phyloP scores from a whole-genome alignment of 2,329 filamentous ascomycete species.

The Alternaria solani region DNA sequence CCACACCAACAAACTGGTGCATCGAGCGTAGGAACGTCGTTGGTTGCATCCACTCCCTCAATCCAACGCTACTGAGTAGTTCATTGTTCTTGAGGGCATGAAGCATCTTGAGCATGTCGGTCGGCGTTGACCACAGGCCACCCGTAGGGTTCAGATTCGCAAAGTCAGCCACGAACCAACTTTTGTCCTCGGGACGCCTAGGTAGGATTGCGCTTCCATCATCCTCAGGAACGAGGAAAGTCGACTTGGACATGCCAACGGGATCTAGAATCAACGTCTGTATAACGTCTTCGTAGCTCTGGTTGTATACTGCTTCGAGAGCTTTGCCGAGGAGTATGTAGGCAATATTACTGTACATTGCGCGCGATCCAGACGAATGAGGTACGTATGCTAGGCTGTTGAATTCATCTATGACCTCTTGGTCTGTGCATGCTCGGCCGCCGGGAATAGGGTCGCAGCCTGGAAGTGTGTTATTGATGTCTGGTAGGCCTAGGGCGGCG shows the following conservation, averaged over 20 bases:
- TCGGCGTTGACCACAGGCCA: constrained; percentile 39
- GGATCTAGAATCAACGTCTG: constrained; percentile 32
- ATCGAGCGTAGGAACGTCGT: constrained; percentile 26
- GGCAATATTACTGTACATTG: constrained; percentile 35
- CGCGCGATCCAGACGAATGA: constrained; percentile 22
- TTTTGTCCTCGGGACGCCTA: constrained; percentile 14
- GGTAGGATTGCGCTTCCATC: constrained; percentile 27
- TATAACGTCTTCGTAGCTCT: constrained; percentile 30
- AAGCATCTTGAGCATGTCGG: constrained; percentile 30
- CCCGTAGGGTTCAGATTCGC: constrained; percentile 38
- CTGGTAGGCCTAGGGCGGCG: constrained; percentile 27
- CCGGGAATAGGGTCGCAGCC: constrained; percentile 36
- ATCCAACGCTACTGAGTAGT: constrained; percentile 23
- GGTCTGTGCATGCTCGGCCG: constrained; percentile 24
- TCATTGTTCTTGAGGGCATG: constrained; percentile 27
- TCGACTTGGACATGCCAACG: constrained; percentile 24
- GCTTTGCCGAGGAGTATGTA: constrained; percentile 37
- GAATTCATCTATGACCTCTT: constrained; percentile 33
- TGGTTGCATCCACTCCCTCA: constrained; percentile 37
- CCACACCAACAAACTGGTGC: constrained; percentile 34
- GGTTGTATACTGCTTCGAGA: constrained; percentile 28
- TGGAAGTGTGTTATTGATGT: constrained; percentile 26
- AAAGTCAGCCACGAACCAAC: constrained; percentile 34
- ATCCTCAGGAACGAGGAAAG: constrained; percentile 24
- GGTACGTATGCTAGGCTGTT: constrained; percentile 31